Conservation (phyloP, 768 basidiomycete species). For the Leucosporidium creatinivorum region DNA sequence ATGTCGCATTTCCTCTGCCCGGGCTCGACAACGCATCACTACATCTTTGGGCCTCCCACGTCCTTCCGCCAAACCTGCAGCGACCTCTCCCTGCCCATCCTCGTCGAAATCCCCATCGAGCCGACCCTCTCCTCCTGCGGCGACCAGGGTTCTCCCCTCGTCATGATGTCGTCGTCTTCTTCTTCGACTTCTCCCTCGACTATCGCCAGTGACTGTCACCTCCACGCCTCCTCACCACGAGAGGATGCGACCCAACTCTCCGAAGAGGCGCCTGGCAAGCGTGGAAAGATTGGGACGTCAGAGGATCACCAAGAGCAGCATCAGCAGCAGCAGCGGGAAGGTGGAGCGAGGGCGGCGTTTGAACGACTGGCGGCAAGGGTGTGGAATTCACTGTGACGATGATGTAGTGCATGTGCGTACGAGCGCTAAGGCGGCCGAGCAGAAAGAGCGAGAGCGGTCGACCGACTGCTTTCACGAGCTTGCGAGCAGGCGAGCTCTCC, state of each 20-base stretch:
- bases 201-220: too few species aligned
- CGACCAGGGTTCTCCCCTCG: constrained; percentile 54
- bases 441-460: too few species aligned
- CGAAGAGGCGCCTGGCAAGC: too few species aligned
- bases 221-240: too few species aligned
- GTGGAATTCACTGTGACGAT: constrained; percentile 35
- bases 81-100: constrained; percentile 54
- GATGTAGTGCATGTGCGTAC: background rate
- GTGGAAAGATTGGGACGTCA: constrained; percentile 28
- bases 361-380: constrained; percentile 33
- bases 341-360: constrained; percentile 38
- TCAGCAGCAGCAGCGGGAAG: too few species aligned
- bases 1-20: constrained; percentile 77
- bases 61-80: constrained; percentile 56
- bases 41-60: constrained; percentile 64
- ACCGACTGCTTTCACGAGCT: too few species aligned
- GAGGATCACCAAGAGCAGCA: too few species aligned
- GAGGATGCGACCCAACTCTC: too few species aligned
- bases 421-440: too few species aligned
- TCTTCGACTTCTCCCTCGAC: too few species aligned
- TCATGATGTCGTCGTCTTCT: constrained; percentile 19
- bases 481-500: too few species aligned
- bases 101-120: constrained; percentile 76
- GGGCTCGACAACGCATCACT: constrained; percentile 57
- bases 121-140: constrained; percentile 63